phyloP scores from a whole-genome alignment of 495 filamentous ascomycete species.

The Amorphotheca resinae region DNA sequence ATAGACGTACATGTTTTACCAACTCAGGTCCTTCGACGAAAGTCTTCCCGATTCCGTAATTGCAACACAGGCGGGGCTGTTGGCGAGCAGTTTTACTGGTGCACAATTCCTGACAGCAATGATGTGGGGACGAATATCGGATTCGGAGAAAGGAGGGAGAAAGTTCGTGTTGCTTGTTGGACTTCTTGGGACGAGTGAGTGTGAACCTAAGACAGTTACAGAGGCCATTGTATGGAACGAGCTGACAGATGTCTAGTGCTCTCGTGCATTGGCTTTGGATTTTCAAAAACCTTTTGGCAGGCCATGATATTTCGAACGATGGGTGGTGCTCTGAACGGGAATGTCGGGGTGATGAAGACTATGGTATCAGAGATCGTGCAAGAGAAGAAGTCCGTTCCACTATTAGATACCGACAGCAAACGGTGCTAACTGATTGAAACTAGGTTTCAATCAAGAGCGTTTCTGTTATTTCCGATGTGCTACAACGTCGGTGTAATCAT shows the following conservation, averaged over 20 bases:
- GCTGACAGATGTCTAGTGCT: conserved; percentile 54
- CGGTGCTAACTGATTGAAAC: conserved; percentile 28
- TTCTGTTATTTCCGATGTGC: conserved; percentile 64
- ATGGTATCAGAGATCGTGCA: conserved; percentile 60
- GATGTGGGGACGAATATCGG: conserved; percentile 65
- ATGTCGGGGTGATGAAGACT: conserved; percentile 67
- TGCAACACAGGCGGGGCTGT: conserved; percentile 60
- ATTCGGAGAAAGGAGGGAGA: conserved; percentile 55
- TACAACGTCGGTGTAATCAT: conserved; percentile 71
- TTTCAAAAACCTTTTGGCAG: conserved; percentile 58
- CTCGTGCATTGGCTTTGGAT: conserved; percentile 66
- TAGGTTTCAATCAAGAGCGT: conserved; percentile 69
- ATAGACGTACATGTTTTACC: conserved; percentile 64
- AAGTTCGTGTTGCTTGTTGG: conserved; percentile 70
- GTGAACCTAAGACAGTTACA: too few relatives aligned
- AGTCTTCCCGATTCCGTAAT: conserved; percentile 53
- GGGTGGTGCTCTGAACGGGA: conserved; percentile 70
- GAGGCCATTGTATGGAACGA: too few relatives aligned
- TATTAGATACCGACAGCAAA: background rate
- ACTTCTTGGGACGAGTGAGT: conserved; percentile 44
- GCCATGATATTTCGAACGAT: conserved; percentile 61
- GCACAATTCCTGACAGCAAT: conserved; percentile 81
- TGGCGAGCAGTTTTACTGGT: conserved; percentile 67
- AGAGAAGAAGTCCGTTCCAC: conserved; percentile 47
- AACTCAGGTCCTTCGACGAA: conserved; percentile 56